A percentile compares a stretch with the other conserved stretches of the same genome.
These are phyloP conservation scores for Bryoerythrophyllum caledonicum DNA, from an alignment of 225 moss, liverwort and hornwort species.

Conservation along the genomic window DNA sequence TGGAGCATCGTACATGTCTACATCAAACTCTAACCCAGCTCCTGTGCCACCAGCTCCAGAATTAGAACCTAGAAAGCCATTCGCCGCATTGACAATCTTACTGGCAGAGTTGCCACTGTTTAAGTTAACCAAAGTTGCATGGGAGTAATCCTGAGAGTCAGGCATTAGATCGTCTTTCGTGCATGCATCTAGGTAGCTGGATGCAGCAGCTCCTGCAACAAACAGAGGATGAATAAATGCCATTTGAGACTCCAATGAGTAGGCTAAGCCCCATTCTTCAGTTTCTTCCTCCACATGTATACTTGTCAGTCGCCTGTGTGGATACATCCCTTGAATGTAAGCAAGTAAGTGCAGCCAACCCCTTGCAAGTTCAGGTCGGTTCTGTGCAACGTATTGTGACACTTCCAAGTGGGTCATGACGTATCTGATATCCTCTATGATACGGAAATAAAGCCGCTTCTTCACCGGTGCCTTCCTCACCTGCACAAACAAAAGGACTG, in stretches of 20 bases:
- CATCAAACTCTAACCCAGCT: constrained; percentile 49
- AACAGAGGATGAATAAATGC: constrained; percentile 78
- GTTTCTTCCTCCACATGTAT: constrained; percentile 92
- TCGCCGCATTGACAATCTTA: constrained; percentile 55
- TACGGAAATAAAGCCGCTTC: constrained; percentile 55
- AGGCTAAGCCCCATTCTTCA: constrained; percentile 75
- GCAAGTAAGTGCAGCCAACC: constrained; percentile 85
- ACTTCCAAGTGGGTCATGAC: constrained; percentile 93
- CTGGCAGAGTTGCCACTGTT: constrained; percentile 35
- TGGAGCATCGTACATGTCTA: constrained; percentile 84
- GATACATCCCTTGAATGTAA: constrained; percentile 87
- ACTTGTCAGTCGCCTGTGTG: constrained; percentile 72
- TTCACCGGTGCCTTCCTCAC: constrained; percentile 65
- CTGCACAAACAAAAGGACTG: constrained; percentile 46
- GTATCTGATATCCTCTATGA: constrained; percentile 79
- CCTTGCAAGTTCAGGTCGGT: constrained; percentile 72
- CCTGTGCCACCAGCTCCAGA: constrained; percentile 39
- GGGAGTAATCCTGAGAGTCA: constrained; percentile 28
- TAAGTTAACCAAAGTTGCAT: constrained; percentile 24
- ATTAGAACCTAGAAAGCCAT: constrained; percentile 46
- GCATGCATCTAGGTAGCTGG: constrained; percentile 30
- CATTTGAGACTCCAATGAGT: constrained; percentile 71
- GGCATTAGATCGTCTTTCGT: constrained; percentile 39
- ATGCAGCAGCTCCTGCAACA: constrained; percentile 74
- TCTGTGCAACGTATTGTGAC: constrained; percentile 68